Evolutionary conservation across 495 filamentous ascomycete species (phyloP), one percentile per base, ranked within the genome.

Genomic region (Pyrenula aspistea): DNA sequence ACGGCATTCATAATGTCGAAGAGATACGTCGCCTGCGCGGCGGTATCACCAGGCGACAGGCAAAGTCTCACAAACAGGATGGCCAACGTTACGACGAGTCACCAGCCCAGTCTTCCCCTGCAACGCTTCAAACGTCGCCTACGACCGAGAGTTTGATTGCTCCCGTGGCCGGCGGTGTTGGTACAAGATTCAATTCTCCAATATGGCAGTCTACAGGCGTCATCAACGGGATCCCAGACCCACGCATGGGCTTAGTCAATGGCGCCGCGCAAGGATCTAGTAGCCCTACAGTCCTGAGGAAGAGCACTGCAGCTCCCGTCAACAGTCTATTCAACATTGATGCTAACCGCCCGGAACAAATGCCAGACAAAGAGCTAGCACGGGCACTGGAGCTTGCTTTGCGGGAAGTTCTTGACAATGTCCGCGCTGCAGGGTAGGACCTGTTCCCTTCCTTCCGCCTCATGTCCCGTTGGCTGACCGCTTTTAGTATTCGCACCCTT

Each of bases 1-100:
- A 96, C 69, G 90, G 89, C 10, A 64, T 94, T 49, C 91, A 96
- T 69, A 78, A 94, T 71, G 86, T 95, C 25, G 87, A 90, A 3
- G 87, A 87, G 68, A 96, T 96, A 65, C 77, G 82, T 62, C 86
- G 84, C 66, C 74, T 93, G 60, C 80, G 91, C 56, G 84, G 86
- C 49, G 79, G 81, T 25, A 91, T 96, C 71, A 96, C 91, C 49
- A 80, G 91, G 49, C 76, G 90, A 58, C 86, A 91, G 68, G 81
- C 87, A 4, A 24, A 55, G 19, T 22, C 21, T 22, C 50, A 52
- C 22, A 24, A 52, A 10, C 8, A 4, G 20, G 50, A 52, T 10
- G 50, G 50, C n/a, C 19, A 8, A 8, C 50, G 50, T n/a, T 24
- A 61, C 58, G 22, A 53, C 63, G 51, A 59, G 55, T 22, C 61